phyloP scores from a whole-genome alignment of 2,329 filamentous ascomycete species.

The Fusarium guadeloupense region DNA sequence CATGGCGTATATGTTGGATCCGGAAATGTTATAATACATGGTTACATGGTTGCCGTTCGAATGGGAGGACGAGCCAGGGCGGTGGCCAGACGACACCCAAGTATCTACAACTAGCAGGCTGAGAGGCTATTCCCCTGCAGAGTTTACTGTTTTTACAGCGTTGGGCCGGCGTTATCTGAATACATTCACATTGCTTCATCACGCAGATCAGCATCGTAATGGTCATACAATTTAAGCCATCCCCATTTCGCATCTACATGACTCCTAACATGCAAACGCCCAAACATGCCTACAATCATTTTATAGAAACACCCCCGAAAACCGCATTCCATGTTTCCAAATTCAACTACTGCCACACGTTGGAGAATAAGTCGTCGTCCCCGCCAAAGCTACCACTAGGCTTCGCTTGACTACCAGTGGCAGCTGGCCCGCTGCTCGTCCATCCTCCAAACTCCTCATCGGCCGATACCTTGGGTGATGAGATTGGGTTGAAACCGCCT shows the following conservation, averaged over 20 bases:
- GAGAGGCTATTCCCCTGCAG: conserved; percentile 1
- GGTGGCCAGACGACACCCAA: not conserved
- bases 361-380: conserved; percentile 90
- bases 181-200: conserved; percentile 28
- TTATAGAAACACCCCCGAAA: conserved; percentile 34
- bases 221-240: conserved; percentile 25
- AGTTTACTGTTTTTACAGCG: conserved; percentile 29
- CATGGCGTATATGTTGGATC: conserved; percentile 1
- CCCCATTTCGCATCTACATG: conserved; percentile 45
- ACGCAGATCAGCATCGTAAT: conserved; percentile 5
- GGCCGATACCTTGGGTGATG: conserved; percentile 74
- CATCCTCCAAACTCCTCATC: conserved; percentile 98
- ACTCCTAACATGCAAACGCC: conserved; percentile 49
- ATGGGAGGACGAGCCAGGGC: not conserved
- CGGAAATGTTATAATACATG: conserved; percentile 3
- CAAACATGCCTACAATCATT: conserved; percentile 44
- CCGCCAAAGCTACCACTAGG: conserved; percentile 68
- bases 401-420: conserved; percentile 56
- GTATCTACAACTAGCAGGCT: conserved; percentile 1
- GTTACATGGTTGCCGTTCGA: not conserved
- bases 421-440: conserved; percentile 72
- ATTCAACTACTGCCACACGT: conserved; percentile 81
- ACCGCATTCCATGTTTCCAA: conserved; percentile 25
- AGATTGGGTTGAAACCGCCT: conserved; percentile 68
- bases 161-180: conserved; percentile 35